Conservation (phyloP, 768 basidiomycete species). For the Suillus cothurnatus region DNA sequence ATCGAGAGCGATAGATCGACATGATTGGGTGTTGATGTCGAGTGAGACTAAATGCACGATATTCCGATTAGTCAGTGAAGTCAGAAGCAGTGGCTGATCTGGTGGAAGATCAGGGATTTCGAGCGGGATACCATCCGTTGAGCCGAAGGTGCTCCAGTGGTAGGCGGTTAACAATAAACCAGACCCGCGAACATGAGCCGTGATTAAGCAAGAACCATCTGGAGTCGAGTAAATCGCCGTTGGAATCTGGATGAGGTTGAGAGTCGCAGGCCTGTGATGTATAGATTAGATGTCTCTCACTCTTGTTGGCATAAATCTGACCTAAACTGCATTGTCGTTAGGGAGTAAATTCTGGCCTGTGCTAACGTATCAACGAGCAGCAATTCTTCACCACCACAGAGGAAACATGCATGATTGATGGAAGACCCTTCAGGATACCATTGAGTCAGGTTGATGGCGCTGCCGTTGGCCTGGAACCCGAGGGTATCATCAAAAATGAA, state of each 20-base stretch:
- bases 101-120: slow-evolving; percentile 29
- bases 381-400: slow-evolving; percentile 54
- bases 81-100: slow-evolving; percentile 33
- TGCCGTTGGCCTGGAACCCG: slow-evolving; percentile 44
- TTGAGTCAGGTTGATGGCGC: slow-evolving; percentile 37
- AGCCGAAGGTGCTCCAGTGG: slow-evolving; percentile 62
- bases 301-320: slow-evolving; percentile 22
- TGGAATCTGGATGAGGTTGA: slow-evolving; percentile 41
- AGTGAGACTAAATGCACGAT: slow-evolving; percentile 47
- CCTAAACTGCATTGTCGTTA: slow-evolving; percentile 57
- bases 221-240: slow-evolving; percentile 45
- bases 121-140: slow-evolving; percentile 45
- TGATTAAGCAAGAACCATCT: slow-evolving; percentile 55
- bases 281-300: neutral
- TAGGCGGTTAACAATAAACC: slow-evolving; percentile 38
- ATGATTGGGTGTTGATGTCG: slow-evolving; percentile 32
- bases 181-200: slow-evolving; percentile 28
- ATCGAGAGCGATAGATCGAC: slow-evolving; percentile 47
- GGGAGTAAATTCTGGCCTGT: slow-evolving; percentile 52
- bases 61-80: slow-evolving; percentile 46
- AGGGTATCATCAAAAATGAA: slow-evolving; percentile 51
- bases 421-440: slow-evolving; percentile 42
- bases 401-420: slow-evolving; percentile 44
- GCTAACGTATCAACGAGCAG: slow-evolving; percentile 47
- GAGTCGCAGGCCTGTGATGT: slow-evolving; percentile 43